phyloP scores from a whole-genome alignment of 352 stramenopile genomes.

The Phytophthora megakarya region DNA sequence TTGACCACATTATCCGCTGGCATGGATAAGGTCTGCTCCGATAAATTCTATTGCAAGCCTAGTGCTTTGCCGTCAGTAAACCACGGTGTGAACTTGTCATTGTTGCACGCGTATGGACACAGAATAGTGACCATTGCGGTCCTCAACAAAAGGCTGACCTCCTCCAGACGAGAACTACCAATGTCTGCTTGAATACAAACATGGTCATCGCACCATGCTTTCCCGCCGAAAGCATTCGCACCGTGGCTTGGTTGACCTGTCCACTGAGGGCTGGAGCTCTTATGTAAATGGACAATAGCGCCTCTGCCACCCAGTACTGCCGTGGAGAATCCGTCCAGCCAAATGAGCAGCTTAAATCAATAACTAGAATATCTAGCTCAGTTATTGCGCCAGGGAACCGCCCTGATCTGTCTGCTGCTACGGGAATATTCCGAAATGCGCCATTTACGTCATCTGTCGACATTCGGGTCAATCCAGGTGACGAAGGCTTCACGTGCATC shows the following conservation, averaged over 20 bases:
- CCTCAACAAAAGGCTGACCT: constrained; percentile 11
- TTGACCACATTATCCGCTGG: constrained; percentile 10
- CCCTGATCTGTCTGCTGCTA: neutral
- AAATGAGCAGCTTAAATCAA: constrained; percentile 10
- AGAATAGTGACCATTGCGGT: constrained; percentile 14
- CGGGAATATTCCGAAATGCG: constrained; percentile 8
- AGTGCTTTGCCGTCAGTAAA: neutral
- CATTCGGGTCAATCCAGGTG: neutral
- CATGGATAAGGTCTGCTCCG: constrained; percentile 1
- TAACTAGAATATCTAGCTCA: constrained; percentile 1
- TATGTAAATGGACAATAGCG: constrained; percentile 8
- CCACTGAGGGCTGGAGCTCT: neutral
- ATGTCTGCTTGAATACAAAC: constrained; percentile 19
- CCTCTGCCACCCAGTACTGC: constrained; percentile 6
- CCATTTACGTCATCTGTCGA: constrained; percentile 1
- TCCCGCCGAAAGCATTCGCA: neutral
- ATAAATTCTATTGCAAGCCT: neutral
- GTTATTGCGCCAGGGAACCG: constrained; percentile 8
- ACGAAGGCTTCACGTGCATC: neutral
- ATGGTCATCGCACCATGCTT: constrained; percentile 26
- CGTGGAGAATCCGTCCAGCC: constrained; percentile 8
- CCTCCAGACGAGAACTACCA: neutral
- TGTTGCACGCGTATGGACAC: neutral
- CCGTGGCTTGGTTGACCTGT: neutral
- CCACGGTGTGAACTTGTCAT: neutral